Base-by-base conservation (phyloP, 176 grass and related monocot genomes). In the Carex myosuroides region DNA sequence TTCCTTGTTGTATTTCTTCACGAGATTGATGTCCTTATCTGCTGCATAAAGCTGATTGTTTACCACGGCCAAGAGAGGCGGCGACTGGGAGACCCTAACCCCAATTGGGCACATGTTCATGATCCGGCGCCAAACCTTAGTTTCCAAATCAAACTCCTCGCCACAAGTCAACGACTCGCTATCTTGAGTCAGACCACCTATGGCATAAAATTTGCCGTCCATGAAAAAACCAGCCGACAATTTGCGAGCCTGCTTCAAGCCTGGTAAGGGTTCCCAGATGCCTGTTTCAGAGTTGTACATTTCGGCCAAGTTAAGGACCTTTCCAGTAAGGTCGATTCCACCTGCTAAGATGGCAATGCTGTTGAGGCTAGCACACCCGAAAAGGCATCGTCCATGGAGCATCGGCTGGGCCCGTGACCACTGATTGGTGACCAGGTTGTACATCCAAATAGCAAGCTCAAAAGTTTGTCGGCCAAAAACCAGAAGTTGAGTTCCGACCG, bases 381-480 rank as follows among this genome's bases (percentile, higher is more conserved):
- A 97, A 60, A 94, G 90, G 54, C 92, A 94, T 42, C 92, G 92
- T 46, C 89, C 85, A 60, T 94, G 70, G 80, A 94, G 94, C 95
- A 97, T 94, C 7, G 90, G 89, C 78, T 84, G 90, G 80, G 92
- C 89, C 56, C 41, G 84, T 26, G 95, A 91, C 95, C 95, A 97
- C 83, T 79, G 29, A 69, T 77, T 86, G 41, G 64, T 88, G 58
- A 91, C 54, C 80, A 94, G 77, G 77, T 87, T 90, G 84, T 93
- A 97, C 95, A 92, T 94, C 92, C 92, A 97, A 84, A 94, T 97
- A 84, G 90, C 89, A 72, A 92, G 91, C 50, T 92, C 95, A 81
- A 84, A 84, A 62, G 89, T 87, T 84, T 97, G 92, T 24, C 89
- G 90, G 66, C 95, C 95, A 79, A 97, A 97, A 54, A 97, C 95